Evolutionary conservation across 352 stramenopile species (phyloP), one percentile per base, ranked within the genome.

Genomic region (Globisporangium carolinianum): DNA sequence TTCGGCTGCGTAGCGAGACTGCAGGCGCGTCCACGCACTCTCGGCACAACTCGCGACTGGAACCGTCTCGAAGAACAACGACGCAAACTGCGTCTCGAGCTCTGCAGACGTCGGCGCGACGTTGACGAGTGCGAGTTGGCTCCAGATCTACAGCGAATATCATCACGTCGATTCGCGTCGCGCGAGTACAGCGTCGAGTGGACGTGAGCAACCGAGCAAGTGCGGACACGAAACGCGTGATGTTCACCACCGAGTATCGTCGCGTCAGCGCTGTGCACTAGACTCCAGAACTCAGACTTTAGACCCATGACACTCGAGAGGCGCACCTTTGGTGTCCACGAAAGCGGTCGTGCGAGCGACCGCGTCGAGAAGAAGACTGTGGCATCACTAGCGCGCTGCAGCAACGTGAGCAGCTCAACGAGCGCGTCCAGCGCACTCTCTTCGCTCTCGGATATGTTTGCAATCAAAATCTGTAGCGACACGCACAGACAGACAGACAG

Each of bases 271-370:
- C 8, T 12, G 9, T 46, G 8, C 24, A 5, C 17, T 0, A 14
- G 9, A 37, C n/a, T 37, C 8, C 3, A 14, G 47, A 18, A 36
- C n/a, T 6, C 17, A 32, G 11, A 14, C n/a, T 15, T 46, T 5
- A 53, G n/a, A 56, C 11, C 47, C 15, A 58, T 6, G 39, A 15
- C n/a, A 38, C 5, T 39, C 42, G n/a, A 1, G 32, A 3, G 6
- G 58, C 58, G 15, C 38, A 87, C 73, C 68, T 76, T 85, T 41
- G 74, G 71, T 14, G 60, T 76, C 76, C 76, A 87, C 8, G n/a
- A 39, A 0, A 62, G 47, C 47, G 70, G 67, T 15, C 63, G 69
- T 0, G 56, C 51, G 2, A 87, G 60, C 11, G 72, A 68, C 57
- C 58, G 69, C 4, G 69, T 71, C 1, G 72, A 59, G 41, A 85